Evolutionary conservation across 139 green algal species (phyloP).

Genomic region (Diplosphaera chodatii): DNA sequence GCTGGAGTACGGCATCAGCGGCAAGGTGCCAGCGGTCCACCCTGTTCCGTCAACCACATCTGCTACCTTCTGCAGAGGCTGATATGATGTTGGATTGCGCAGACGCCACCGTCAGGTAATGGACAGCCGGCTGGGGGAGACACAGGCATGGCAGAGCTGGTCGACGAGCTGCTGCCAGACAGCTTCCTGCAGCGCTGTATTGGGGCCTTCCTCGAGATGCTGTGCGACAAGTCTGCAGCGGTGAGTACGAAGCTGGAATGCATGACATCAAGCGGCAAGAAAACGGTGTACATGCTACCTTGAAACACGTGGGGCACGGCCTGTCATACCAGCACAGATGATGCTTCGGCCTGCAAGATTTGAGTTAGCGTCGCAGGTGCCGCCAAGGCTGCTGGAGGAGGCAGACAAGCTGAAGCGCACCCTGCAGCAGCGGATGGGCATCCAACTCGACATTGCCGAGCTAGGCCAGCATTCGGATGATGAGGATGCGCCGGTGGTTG

Average conservation of each 20-base stretch:
- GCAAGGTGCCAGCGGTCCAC: background rate
- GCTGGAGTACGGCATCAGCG: constrained; percentile 14
- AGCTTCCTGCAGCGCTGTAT: constrained; percentile 44
- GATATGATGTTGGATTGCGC: too few relatives aligned
- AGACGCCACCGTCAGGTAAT: too few relatives aligned
- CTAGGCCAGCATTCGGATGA: background rate
- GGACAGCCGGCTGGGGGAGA: background rate
- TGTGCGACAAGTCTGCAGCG: constrained; percentile 7
- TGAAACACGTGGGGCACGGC: too few relatives aligned
- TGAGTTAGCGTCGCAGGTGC: background rate
- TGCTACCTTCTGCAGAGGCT: too few relatives aligned
- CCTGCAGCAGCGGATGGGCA: constrained; percentile 12
- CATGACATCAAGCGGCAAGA: too few relatives aligned
- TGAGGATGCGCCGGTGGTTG: background rate
- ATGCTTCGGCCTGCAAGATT: too few relatives aligned
- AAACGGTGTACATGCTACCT: too few relatives aligned
- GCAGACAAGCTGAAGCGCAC: background rate
- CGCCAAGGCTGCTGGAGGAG: constrained; percentile 18
- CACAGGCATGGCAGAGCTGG: constrained; percentile 24
- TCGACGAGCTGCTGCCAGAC: constrained; percentile 56
- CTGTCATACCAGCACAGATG: too few relatives aligned
- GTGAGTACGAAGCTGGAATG: background rate
- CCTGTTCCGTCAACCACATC: too few relatives aligned
- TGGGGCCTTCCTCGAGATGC: constrained; percentile 44
- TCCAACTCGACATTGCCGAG: background rate